Conservation (phyloP, 176 grass and related monocot genomes). For the Carex scoparia region DNA sequence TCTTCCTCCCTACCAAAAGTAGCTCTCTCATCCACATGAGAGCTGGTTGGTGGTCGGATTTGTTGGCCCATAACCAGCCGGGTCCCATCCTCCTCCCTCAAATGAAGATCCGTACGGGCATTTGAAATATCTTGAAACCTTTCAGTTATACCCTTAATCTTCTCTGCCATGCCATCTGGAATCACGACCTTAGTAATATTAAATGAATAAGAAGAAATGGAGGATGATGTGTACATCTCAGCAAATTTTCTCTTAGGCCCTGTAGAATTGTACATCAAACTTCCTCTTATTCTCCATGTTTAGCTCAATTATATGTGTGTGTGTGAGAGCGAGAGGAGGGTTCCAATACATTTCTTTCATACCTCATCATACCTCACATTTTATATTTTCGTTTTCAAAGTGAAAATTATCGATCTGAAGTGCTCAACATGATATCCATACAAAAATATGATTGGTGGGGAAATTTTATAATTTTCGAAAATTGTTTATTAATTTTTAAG, state of each 20-base stretch:
- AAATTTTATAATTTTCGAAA: too few relatives aligned
- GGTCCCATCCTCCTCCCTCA: conserved; percentile 20
- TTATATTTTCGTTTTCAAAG: too few relatives aligned
- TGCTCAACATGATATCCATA: too few relatives aligned
- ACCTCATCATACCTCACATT: too few relatives aligned
- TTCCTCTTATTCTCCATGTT: too few relatives aligned
- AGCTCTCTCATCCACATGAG: background rate
- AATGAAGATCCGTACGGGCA: background rate
- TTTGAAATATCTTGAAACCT: conserved; percentile 13
- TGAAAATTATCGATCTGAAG: too few relatives aligned
- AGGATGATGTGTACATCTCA: background rate
- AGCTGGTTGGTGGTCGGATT: background rate
- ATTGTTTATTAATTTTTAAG: too few relatives aligned
- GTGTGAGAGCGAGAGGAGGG: too few relatives aligned
- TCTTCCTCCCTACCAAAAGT: background rate
- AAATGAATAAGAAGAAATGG: background rate
- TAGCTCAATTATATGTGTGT: too few relatives aligned
- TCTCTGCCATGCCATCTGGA: background rate
- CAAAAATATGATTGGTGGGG: too few relatives aligned
- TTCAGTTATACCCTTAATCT: background rate
- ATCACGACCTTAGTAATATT: background rate
- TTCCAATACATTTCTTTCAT: too few relatives aligned
- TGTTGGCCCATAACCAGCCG: background rate
- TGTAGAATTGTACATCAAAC: background rate
- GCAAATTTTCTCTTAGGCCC: background rate